Percentiles rank a stretch among this genome's conserved stretches.
phyloP scores from a whole-genome alignment of 768 basidiomycete species.

The Pleurotus platypus region DNA sequence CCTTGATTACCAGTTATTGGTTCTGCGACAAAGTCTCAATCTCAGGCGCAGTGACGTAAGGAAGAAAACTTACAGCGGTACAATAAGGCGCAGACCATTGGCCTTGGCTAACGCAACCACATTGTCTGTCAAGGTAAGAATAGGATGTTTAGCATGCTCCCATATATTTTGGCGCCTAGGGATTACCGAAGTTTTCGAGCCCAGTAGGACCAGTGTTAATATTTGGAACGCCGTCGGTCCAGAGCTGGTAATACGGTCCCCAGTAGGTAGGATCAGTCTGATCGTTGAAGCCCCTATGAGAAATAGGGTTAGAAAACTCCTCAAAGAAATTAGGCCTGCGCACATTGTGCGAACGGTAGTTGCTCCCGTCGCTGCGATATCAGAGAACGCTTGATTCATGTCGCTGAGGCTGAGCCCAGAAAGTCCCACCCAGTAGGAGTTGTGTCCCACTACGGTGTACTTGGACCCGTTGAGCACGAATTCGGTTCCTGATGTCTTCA shows the following conservation, averaged over 20 bases:
- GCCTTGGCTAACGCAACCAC: conserved; percentile 57
- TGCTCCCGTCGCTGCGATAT: conserved; percentile 44
- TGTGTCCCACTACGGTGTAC: conserved; percentile 53
- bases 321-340: not conserved
- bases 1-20: conserved; percentile 48
- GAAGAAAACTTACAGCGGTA: conserved; percentile 40
- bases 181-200: conserved; percentile 43
- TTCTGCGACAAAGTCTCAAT: conserved; percentile 24
- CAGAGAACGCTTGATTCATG: conserved; percentile 45
- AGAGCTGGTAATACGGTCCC: conserved; percentile 49
- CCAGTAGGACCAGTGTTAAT: conserved; percentile 49
- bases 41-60: too few species aligned
- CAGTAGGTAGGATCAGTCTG: conserved; percentile 35
- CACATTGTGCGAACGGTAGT: conserved; percentile 53
- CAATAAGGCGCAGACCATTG: conserved; percentile 56
- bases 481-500: conserved; percentile 45
- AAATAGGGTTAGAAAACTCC: too few species aligned
- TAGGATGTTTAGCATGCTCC: too few species aligned
- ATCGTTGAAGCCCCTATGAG: conserved; percentile 35
- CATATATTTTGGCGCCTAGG: too few species aligned
- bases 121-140: conserved; percentile 32
- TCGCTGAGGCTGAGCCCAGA: conserved; percentile 34
- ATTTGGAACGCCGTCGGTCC: conserved; percentile 44
- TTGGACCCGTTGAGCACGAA: conserved; percentile 47
- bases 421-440: conserved; percentile 56